These are phyloP conservation scores for Centella asiatica DNA, from an alignment of 129 eudicot genomes.

Conservation along the genomic window DNA sequence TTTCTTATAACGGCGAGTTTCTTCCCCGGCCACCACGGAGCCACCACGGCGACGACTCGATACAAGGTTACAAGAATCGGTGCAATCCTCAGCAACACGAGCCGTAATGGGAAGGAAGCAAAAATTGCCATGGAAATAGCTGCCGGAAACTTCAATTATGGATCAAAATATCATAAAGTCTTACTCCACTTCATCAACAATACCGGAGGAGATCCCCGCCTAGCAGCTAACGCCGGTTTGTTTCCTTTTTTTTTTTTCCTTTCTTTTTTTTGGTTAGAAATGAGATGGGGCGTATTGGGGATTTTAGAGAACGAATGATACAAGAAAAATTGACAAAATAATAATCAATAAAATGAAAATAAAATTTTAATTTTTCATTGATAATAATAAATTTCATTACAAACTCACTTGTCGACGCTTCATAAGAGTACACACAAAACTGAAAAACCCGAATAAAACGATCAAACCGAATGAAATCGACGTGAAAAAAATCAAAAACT, in stretches of 20 bases:
- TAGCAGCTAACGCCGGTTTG: constrained; percentile 16
- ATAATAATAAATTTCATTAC: no score
- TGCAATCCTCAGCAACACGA: constrained; percentile 12
- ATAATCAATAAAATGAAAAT: no score
- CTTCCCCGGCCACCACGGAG: neutral
- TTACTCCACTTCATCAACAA: constrained; percentile 3
- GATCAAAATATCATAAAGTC: neutral
- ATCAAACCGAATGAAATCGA: no score
- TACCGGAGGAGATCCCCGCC: constrained; percentile 12
- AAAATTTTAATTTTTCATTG: no score
- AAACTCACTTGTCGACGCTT: no score
- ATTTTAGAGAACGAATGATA: no score
- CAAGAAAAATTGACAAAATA: no score
- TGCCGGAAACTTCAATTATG: constrained; percentile 9
- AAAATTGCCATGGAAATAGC: constrained; percentile 27
- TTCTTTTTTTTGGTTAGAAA: no score
- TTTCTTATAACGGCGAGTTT: neutral
- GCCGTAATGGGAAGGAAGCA: constrained; percentile 27
- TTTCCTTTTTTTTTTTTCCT: neutral
- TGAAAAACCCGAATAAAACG: no score
- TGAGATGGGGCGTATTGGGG: no score
- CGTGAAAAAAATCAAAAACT: no score
- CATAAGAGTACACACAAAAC: no score
- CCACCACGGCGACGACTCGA: neutral
- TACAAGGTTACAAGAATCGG: constrained; percentile 9